Evolutionary conservation across 2,329 filamentous ascomycete genomes (phyloP), one percentile per base, ranked within the genome.

Genomic region (Mariannaea sp.): DNA sequence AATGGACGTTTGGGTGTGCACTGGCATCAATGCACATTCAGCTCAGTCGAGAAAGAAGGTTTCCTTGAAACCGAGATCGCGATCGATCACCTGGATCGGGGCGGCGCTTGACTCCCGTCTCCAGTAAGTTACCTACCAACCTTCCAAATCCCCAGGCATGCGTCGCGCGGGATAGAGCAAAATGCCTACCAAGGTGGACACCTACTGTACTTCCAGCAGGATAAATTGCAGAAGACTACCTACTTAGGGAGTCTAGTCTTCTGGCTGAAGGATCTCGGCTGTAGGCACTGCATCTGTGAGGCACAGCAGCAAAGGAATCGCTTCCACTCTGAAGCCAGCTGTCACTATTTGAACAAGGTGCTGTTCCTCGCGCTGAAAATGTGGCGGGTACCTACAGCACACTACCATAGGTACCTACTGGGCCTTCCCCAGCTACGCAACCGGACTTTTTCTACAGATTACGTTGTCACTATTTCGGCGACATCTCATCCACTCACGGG

Each of bases 41-140:
- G 17, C 14, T 9, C 13, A 22, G 35, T n/a, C 35, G n/a, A 22
- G 22, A 5, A 24, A 5, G 22, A 5, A 33, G 17, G 42, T 36
- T 40, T 22, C n/a, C 12, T 32, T 19, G 30, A 22, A 22, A 33
- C n/a, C 14, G 35, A 40, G 33, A 54, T 54, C 51, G 45, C 39
- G 45, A 49, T 49, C 35, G 35, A 39, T 39, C 35, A 19, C 13
- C 42, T 30, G 26, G 51, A 53, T 53, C 51, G 44, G 44, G 38
- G 46, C 39, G 45, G 45, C 45, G 45, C 33, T 26, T 30, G 22
- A n/a, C 33, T 49, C 40, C 51, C 45, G 45, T 43, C 45, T 39
- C 19, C 35, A 24, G 30, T 20, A 44, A 48, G 35, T 35, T 26
- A 22, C 43, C 17, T 22, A 30, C n/a, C n/a, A n/a, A n/a, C n/a